These are phyloP conservation scores for maize (Zea mays) DNA, from an alignment of 176 grass and related monocot species.

Conservation along the genomic window DNA sequence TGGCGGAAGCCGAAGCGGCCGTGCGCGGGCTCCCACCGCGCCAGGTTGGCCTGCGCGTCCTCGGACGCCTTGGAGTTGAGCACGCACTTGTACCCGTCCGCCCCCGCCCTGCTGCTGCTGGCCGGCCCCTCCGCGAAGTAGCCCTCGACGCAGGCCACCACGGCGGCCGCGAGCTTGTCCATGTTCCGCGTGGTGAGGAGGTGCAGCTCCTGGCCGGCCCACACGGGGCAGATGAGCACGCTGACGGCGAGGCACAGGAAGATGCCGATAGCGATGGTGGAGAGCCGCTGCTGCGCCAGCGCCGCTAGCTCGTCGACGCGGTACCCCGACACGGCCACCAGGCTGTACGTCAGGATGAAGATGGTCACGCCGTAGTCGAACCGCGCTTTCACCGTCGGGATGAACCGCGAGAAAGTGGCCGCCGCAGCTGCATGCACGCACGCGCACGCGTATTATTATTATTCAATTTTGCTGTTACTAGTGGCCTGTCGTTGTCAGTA, in stretches of 20 bases:
- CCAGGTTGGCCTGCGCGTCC: slow-evolving; percentile 75
- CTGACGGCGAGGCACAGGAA: slow-evolving; percentile 62
- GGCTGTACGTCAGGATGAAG: slow-evolving; percentile 92
- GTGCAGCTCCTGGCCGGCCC: slow-evolving; percentile 80
- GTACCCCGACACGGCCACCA: slow-evolving; percentile 89
- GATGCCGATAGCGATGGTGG: slow-evolving; percentile 72
- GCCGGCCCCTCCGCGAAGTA: slow-evolving; percentile 33
- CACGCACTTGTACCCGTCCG: slow-evolving; percentile 46
- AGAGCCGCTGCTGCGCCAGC: slow-evolving; percentile 62
- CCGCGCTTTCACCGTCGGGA: slow-evolving; percentile 72
- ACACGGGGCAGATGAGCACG: slow-evolving; percentile 67
- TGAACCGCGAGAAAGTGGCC: slow-evolving; percentile 85
- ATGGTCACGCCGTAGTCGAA: slow-evolving; percentile 94
- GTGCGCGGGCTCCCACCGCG: slow-evolving; percentile 63
- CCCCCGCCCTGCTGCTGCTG: neutral
- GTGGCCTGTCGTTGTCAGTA: too few species aligned
- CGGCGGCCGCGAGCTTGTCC: slow-evolving; percentile 69
- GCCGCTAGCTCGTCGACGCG: slow-evolving; percentile 56
- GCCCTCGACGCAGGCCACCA: slow-evolving; percentile 64
- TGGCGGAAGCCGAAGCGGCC: slow-evolving; percentile 59
- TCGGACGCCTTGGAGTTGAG: slow-evolving; percentile 63
- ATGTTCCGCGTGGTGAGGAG: slow-evolving; percentile 68
- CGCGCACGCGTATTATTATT: neutral
- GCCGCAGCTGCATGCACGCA: slow-evolving; percentile 50
- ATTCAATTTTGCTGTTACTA: neutral